Evolutionary conservation across 805 yeast genomes (phyloP).

Genomic region (Yarrowia sp.): DNA sequence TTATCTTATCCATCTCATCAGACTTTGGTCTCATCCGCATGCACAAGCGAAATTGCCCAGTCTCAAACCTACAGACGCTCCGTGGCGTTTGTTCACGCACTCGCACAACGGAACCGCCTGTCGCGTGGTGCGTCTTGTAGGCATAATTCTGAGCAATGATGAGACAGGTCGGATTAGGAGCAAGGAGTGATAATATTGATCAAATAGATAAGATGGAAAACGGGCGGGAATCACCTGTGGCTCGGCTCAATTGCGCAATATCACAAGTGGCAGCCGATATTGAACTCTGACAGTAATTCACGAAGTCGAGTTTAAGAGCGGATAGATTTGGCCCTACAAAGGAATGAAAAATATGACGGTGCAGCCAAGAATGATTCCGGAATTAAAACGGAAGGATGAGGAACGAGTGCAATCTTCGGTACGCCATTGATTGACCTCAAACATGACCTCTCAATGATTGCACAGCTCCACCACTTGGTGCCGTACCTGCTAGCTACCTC

Average conservation of each 20-base stretch:
- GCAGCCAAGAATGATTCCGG: not conserved
- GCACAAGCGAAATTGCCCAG: constrained; percentile 15
- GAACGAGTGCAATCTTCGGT: too few relatives aligned
- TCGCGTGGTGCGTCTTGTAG: not conserved
- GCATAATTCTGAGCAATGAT: not conserved
- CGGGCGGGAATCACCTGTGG: not conserved
- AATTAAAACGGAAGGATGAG: not conserved
- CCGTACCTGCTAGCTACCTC: too few relatives aligned
- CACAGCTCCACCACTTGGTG: too few relatives aligned
- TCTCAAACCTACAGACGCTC: constrained; percentile 16
- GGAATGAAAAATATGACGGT: not conserved
- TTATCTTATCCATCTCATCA: constrained; percentile 36
- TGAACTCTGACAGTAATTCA: not conserved
- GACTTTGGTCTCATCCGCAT: not conserved
- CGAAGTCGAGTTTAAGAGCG: not conserved
- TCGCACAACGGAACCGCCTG: not conserved
- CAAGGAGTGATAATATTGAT: not conserved
- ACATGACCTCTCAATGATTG: too few relatives aligned
- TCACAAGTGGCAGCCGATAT: not conserved
- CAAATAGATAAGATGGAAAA: not conserved
- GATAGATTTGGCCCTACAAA: not conserved
- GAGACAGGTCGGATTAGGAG: not conserved
- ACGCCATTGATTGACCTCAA: too few relatives aligned
- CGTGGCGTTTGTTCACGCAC: not conserved
- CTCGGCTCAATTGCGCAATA: not conserved